Evolutionary conservation across 2,329 filamentous ascomycete genomes (phyloP), one percentile per base, ranked within the genome.

Genomic region (Sclerotinia subarctica): DNA sequence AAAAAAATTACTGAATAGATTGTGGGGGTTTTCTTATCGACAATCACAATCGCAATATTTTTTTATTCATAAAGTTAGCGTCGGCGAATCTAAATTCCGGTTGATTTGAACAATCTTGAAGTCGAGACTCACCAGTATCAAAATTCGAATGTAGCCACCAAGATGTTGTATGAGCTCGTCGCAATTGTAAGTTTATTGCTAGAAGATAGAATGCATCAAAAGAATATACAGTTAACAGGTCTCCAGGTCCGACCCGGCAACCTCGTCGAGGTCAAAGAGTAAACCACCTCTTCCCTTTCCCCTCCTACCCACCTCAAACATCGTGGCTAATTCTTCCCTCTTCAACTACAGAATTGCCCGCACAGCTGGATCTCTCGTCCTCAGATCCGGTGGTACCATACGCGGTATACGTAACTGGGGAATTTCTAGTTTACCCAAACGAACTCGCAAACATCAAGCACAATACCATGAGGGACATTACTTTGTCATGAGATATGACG

Each of bases 151-250:
- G 69, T 65, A 72, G 70, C 59, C 71, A 74, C 78, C 84, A 53
- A 79, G 73, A 97, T 99, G 95, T 84, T 99, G 82, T 99, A 99
- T 85, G 95, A 99, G 83, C 84, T 98, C 77, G 95, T 99, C 80
- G 95, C 92, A 80, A 90, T 97, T 82, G 95, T 97, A 82, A 77
- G 90, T 82, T 15, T 46, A 10, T 5, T 26, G 32, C 51, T 57
- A 46, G 21, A 24, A 8, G 29, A 60, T 24, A 5, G 35, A 8
- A 6, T 29, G 17, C 15, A 54, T 44, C 7, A 42, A 60, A 21
- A 7, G 44, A n/a, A 11, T 13, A 11, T 15, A 54, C n/a, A 26
- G 24, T 72, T 76, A 74, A 76, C 46, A 53, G 24, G 26, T 44
- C 56, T 52, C 32, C 78, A 98, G 95, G 93, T 96, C 82, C 94